phyloP scores from a whole-genome alignment of 108 stramenopile genomes.

The Cyclotella atomus region DNA sequence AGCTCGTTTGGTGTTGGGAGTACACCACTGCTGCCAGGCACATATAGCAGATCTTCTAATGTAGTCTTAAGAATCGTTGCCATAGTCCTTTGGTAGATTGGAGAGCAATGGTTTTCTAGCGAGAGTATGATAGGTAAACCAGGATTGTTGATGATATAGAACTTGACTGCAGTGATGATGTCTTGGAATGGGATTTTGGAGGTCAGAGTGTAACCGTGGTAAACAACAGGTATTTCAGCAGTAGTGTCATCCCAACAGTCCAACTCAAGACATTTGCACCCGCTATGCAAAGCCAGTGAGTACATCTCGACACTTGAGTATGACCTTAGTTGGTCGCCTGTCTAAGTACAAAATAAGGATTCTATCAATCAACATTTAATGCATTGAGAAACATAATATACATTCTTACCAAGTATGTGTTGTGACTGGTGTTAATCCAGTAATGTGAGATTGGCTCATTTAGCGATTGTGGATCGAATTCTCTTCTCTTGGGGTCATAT shows the following conservation, averaged over 20 bases:
- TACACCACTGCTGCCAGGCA: constrained; percentile 57
- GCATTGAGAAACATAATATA: neutral
- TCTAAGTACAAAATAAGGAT: constrained; percentile 8
- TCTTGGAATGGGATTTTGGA: constrained; percentile 81
- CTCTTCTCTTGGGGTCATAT: constrained; percentile 63
- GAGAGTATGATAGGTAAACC: constrained; percentile 93
- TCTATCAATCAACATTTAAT: too few species aligned
- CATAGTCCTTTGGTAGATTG: constrained; percentile 82
- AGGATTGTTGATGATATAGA: constrained; percentile 57
- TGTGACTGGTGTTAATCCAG: constrained; percentile 95
- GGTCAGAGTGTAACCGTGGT: constrained; percentile 94
- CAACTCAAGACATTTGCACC: constrained; percentile 96
- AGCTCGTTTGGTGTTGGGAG: constrained; percentile 80
- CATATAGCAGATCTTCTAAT: constrained; percentile 71
- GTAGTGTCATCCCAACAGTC: constrained; percentile 95
- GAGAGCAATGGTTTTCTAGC: constrained; percentile 95
- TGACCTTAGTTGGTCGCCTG: constrained; percentile 91
- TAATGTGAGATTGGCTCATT: constrained; percentile 84
- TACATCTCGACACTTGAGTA: constrained; percentile 83
- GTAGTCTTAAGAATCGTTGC: constrained; percentile 62
- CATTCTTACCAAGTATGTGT: constrained; percentile 82
- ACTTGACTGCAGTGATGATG: constrained; percentile 68
- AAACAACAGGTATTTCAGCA: constrained; percentile 73
- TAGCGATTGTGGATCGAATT: constrained; percentile 50
- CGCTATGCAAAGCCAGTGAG: constrained; percentile 68